Evolutionary conservation across 208 protist species (phyloP).

Genomic region (Acanthamoeba lenticulata): DNA sequence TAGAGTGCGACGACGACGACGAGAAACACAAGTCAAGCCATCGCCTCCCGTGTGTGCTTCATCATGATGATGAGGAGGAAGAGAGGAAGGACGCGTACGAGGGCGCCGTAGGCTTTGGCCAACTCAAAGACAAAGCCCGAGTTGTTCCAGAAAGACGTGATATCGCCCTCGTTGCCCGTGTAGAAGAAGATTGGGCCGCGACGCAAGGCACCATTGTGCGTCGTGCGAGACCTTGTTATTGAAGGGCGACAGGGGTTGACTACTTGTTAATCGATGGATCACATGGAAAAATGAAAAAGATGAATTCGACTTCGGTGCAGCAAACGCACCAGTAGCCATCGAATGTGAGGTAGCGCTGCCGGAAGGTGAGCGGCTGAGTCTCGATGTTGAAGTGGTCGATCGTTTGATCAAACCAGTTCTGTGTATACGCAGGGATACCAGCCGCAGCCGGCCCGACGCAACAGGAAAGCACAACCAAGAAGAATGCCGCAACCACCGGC

Average conservation of each 20-base stretch:
- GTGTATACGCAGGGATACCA: neutral
- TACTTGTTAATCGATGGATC: neutral
- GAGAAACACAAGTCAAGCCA: too few species aligned
- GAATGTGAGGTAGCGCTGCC: constrained; percentile 55
- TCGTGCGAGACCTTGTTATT: neutral
- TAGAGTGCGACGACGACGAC: neutral
- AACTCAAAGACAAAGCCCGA: constrained; percentile 85
- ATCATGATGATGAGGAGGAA: constrained; percentile 66
- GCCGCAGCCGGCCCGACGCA: neutral
- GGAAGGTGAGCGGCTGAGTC: constrained; percentile 8
- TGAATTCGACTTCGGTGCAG: too few species aligned
- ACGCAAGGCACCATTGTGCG: neutral
- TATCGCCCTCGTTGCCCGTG: constrained; percentile 78
- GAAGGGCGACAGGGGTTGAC: neutral
- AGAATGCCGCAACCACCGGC: neutral
- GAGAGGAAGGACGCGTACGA: constrained; percentile 64
- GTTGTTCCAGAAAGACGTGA: constrained; percentile 72
- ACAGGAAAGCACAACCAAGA: neutral
- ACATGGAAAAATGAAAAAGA: neutral
- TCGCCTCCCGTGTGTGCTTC: constrained; percentile 79
- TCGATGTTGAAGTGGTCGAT: constrained; percentile 63
- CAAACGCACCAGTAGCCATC: neutral
- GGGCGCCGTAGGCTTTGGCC: constrained; percentile 83
- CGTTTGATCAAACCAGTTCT: constrained; percentile 55
- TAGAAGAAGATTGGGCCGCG: constrained; percentile 64